phyloP scores from a whole-genome alignment of 805 yeast genomes.

The Hanseniaspora lachancei region DNA sequence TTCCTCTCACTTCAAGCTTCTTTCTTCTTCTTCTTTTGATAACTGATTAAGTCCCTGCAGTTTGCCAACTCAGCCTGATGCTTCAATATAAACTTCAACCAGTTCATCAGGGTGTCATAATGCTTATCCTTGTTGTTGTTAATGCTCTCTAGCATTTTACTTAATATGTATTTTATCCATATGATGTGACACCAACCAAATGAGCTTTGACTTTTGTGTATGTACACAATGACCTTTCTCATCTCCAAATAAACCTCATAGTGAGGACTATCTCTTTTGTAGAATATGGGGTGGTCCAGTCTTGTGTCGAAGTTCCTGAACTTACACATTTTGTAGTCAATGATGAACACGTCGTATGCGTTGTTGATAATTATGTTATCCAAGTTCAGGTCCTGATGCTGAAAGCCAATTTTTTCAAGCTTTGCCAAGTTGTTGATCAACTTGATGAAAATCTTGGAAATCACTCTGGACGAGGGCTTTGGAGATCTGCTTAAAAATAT shows the following conservation, averaged over 20 bases:
- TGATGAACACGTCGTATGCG: slow-evolving; percentile 34
- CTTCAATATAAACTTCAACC: slow-evolving; percentile 12
- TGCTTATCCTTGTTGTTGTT: slow-evolving; percentile 13
- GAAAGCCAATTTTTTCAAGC: slow-evolving; percentile 47
- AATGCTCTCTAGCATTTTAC: slow-evolving; percentile 11
- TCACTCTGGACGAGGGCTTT: slow-evolving; percentile 12
- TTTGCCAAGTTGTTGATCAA: slow-evolving; percentile 36
- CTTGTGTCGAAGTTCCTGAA: slow-evolving; percentile 36
- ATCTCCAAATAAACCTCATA: slow-evolving; percentile 13
- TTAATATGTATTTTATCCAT: slow-evolving; percentile 13
- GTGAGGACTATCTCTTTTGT: slow-evolving; percentile 20
- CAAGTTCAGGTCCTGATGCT: slow-evolving; percentile 60
- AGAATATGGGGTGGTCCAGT: slow-evolving; percentile 53
- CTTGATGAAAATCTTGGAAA: slow-evolving; percentile 38
- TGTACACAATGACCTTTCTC: slow-evolving; percentile 12
- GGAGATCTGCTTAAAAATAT: slow-evolving; percentile 25
- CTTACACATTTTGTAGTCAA: slow-evolving; percentile 47
- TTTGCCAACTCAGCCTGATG: slow-evolving; percentile 13
- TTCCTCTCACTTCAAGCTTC: background rate
- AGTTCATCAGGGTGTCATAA: slow-evolving; percentile 12
- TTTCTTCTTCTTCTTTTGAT: slow-evolving; percentile 10
- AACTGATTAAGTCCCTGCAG: slow-evolving; percentile 11
- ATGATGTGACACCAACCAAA: slow-evolving; percentile 13
- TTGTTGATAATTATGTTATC: slow-evolving; percentile 44
- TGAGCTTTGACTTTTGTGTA: background rate